Evolutionary conservation across 2,329 filamentous ascomycete species (phyloP).

Genomic region (Penicillium verrucosum): DNA sequence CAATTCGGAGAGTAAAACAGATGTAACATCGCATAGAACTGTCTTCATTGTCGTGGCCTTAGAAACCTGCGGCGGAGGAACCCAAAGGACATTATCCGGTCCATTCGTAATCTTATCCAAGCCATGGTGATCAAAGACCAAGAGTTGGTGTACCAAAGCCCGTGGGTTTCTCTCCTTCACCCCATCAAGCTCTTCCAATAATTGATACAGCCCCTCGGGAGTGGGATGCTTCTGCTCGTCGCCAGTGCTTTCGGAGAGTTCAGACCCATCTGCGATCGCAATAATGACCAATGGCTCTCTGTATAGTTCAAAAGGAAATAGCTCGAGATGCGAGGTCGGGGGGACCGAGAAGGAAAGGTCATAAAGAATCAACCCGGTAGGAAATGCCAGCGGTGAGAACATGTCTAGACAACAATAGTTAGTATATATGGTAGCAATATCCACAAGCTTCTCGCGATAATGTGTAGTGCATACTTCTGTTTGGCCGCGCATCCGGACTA

Average conservation of each 20-base stretch:
- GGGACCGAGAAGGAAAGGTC: constrained; percentile 78
- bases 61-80: constrained; percentile 66
- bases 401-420: constrained; percentile 60
- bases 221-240: constrained; percentile 34
- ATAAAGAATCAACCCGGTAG: constrained; percentile 81
- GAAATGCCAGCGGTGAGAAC: constrained; percentile 89
- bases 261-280: constrained; percentile 76
- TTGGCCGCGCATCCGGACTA: constrained; percentile 76
- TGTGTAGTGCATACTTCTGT: constrained; percentile 66
- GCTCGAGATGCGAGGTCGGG: constrained; percentile 71
- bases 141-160: constrained; percentile 71
- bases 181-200: constrained; percentile 64
- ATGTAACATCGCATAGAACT: constrained; percentile 74
- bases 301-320: constrained; percentile 87
- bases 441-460: background rate
- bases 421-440: constrained; percentile 9
- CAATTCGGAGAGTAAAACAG: constrained; percentile 70
- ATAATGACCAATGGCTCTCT: constrained; percentile 80
- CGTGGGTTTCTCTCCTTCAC: constrained; percentile 71
- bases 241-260: constrained; percentile 50
- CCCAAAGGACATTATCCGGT: constrained; percentile 64
- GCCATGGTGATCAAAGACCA: constrained; percentile 72
- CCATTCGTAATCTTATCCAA: constrained; percentile 53
- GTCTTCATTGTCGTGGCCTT: constrained; percentile 78
- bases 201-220: constrained; percentile 36